phyloP scores from a whole-genome alignment of 164 flowering plant genomes.

The Chimonanthus praecox region DNA sequence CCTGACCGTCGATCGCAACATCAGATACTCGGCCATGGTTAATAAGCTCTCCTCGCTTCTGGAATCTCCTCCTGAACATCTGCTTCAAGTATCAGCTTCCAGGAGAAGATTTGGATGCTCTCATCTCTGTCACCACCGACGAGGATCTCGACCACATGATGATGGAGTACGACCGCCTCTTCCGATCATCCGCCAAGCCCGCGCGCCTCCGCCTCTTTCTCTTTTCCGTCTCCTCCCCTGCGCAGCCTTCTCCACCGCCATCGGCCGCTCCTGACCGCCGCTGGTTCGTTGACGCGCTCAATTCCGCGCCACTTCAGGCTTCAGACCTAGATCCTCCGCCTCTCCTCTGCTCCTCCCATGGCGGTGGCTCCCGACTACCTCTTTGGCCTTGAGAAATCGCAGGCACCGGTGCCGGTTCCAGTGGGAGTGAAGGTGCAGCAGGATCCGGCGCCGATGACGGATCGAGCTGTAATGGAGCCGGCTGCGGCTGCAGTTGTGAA shows the following conservation, averaged over 20 bases:
- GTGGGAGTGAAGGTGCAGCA: neutral
- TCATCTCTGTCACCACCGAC: slow-evolving; percentile 74
- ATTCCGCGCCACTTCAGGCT: slow-evolving; percentile 40
- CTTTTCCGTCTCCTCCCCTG: slow-evolving; percentile 24
- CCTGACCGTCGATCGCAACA: slow-evolving; percentile 56
- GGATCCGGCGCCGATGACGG: neutral
- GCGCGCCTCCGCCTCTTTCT: slow-evolving; percentile 62
- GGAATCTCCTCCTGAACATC: slow-evolving; percentile 19
- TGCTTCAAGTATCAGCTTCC: slow-evolving; percentile 80
- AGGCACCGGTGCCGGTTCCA: slow-evolving; percentile 16
- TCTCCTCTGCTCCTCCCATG: slow-evolving; percentile 7
- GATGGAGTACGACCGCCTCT: slow-evolving; percentile 70
- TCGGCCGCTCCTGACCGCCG: slow-evolving; percentile 45
- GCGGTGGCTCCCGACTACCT: slow-evolving; percentile 45
- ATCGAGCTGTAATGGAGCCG: slow-evolving; percentile 2
- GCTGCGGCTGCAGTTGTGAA: slow-evolving; percentile 10
- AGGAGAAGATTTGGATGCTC: slow-evolving; percentile 77
- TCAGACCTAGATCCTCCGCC: slow-evolving; percentile 20
- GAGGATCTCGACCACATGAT: slow-evolving; percentile 90
- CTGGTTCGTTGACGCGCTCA: slow-evolving; percentile 77
- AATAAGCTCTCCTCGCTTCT: slow-evolving; percentile 43
- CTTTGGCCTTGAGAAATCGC: slow-evolving; percentile 63
- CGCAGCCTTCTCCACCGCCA: slow-evolving; percentile 15
- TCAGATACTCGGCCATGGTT: slow-evolving; percentile 32
- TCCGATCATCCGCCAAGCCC: slow-evolving; percentile 46